Percentiles rank a stretch among this genome's conserved stretches.
Conservation (phyloP, 2,329 filamentous ascomycete genomes). For the Trichoderma cornu-damae region DNA sequence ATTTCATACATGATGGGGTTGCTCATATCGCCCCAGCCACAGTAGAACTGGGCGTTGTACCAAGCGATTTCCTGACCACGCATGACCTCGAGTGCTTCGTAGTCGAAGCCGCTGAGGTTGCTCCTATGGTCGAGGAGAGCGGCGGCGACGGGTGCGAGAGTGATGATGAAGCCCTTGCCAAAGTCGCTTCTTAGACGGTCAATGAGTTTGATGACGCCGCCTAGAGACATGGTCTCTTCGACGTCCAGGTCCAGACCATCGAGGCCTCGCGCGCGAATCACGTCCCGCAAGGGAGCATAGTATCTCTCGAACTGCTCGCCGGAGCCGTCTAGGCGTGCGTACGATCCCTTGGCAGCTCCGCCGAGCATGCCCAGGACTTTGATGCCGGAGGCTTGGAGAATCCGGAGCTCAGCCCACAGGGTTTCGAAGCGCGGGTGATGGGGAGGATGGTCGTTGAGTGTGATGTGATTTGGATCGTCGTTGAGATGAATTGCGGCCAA, state of each 20-base stretch:
- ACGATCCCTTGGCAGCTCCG: constrained; percentile 75
- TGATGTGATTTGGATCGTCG: constrained; percentile 57
- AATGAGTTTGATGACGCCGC: constrained; percentile 61
- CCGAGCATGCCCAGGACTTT: constrained; percentile 84
- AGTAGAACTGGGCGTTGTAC: constrained; percentile 94
- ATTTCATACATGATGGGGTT: constrained; percentile 45
- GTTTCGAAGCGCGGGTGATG: constrained; percentile 61
- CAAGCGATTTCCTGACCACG: constrained; percentile 65
- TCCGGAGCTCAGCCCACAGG: constrained; percentile 72
- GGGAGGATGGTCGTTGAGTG: constrained; percentile 74
- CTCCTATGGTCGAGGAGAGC: constrained; percentile 52
- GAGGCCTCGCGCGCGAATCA: constrained; percentile 57
- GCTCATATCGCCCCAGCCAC: constrained; percentile 66
- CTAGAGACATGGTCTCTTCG: constrained; percentile 68
- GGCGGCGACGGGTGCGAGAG: constrained; percentile 74
- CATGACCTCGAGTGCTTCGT: constrained; percentile 65
- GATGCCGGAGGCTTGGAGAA: constrained; percentile 67
- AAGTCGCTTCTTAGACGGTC: constrained; percentile 65
- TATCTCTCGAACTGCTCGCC: constrained; percentile 63
- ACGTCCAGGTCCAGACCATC: constrained; percentile 75
- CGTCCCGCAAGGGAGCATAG: constrained; percentile 62
- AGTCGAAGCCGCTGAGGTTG: constrained; percentile 78
- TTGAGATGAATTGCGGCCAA: constrained; percentile 84
- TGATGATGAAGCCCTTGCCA: constrained; percentile 66
- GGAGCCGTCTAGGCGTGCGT: constrained; percentile 50